These are phyloP conservation scores for Fusarium vanettenii DNA, from an alignment of 2,329 filamentous ascomycete genomes.

Conservation along the genomic window DNA sequence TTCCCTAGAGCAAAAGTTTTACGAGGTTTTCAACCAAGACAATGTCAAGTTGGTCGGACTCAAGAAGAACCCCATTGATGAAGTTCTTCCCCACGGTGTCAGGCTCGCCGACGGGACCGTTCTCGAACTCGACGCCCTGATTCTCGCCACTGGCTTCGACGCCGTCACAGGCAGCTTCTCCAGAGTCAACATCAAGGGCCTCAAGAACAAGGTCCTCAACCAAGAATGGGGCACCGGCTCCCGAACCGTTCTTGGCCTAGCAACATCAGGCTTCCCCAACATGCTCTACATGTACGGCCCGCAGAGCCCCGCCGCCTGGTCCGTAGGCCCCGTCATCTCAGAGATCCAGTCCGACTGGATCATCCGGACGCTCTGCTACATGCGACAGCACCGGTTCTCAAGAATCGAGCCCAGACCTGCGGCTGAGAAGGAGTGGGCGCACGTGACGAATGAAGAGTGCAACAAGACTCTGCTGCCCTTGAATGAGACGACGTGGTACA, in stretches of 20 bases:
- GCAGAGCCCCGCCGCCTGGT: conserved; percentile 4
- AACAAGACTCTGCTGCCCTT: conserved; percentile 5
- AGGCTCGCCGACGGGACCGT: background rate
- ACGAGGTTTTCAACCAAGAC: conserved; percentile 27
- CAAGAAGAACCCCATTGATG: conserved; percentile 19
- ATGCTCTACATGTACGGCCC: conserved; percentile 22
- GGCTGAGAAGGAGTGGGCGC: background rate
- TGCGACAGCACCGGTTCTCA: background rate
- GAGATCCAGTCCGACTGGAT: conserved; percentile 16
- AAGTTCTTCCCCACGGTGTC: background rate
- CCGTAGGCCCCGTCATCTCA: conserved; percentile 12
- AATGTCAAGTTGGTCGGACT: conserved; percentile 16
- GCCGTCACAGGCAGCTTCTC: conserved; percentile 19
- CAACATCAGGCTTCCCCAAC: background rate
- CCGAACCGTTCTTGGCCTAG: background rate
- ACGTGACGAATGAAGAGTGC: conserved; percentile 9
- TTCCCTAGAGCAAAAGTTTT: conserved; percentile 17
- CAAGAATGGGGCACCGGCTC: conserved; percentile 10
- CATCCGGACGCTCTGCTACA: conserved; percentile 2
- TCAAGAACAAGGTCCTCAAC: background rate
- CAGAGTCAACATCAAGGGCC: conserved; percentile 1
- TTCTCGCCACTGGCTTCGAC: conserved; percentile 30
- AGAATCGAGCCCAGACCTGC: background rate
- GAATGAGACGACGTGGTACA: conserved; percentile 18
- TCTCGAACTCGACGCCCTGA: conserved; percentile 5